Conservation (phyloP, 208 protist species). For the Spongospora subterranea region DNA sequence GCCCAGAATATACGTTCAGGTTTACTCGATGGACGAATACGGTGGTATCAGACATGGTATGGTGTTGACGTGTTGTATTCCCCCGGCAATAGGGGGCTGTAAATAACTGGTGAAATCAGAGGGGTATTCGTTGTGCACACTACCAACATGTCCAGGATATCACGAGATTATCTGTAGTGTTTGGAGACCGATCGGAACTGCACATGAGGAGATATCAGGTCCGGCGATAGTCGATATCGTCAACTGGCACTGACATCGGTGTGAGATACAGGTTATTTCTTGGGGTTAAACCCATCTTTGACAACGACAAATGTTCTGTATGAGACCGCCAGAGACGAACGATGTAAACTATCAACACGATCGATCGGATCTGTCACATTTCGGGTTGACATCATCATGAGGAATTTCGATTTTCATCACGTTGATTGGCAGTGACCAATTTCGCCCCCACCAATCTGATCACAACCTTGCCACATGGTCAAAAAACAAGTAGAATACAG, state of each 20-base stretch:
- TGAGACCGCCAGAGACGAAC: slow-evolving; percentile 3
- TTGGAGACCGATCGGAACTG: slow-evolving; percentile 22
- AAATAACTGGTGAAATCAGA: not conserved
- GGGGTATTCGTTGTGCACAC: slow-evolving; percentile 4
- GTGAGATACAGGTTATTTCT: slow-evolving; percentile 29
- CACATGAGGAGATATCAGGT: not conserved
- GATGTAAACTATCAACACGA: not conserved
- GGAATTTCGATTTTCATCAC: slow-evolving; percentile 47
- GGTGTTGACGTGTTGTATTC: not conserved
- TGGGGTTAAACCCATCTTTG: slow-evolving; percentile 37
- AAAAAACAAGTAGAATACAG: no score
- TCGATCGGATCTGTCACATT: not conserved
- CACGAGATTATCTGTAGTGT: not conserved
- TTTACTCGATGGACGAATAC: not conserved
- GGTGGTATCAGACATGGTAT: not conserved
- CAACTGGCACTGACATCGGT: not conserved
- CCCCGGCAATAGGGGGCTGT: not conserved
- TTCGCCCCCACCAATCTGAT: no score
- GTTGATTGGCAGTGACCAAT: slow-evolving; percentile 16
- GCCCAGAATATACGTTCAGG: slow-evolving; percentile 21
- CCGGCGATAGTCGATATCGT: not conserved
- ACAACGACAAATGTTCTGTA: not conserved
- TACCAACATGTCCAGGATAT: not conserved
- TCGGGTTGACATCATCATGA: not conserved
- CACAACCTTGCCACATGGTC: no score